A percentile compares a stretch with the other conserved stretches of the same genome.
These are phyloP conservation scores for Nasturtium officinale DNA, from an alignment of 345 rosid genomes.

Conservation along the genomic window DNA sequence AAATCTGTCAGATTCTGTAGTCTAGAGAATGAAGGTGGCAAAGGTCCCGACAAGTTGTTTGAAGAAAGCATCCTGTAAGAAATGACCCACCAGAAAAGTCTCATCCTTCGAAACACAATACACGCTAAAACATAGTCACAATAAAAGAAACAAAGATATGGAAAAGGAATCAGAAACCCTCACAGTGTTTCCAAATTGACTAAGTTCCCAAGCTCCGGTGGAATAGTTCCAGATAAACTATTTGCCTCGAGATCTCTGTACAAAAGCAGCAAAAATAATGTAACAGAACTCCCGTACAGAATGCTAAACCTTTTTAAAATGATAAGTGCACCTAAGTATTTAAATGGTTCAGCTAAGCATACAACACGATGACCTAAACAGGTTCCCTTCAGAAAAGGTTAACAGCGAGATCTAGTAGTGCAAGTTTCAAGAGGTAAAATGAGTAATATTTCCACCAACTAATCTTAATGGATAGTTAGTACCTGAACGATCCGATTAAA, in stretches of 20 bases:
- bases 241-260: slow-evolving; percentile 59
- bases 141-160: slow-evolving; percentile 4
- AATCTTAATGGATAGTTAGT: neutral
- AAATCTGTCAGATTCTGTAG: slow-evolving; percentile 55
- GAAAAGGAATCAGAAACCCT: slow-evolving; percentile 29
- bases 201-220: slow-evolving; percentile 60
- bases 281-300: slow-evolving; percentile 13
- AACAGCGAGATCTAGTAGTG: neutral
- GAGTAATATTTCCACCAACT: slow-evolving; percentile 1
- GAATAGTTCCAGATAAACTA: slow-evolving; percentile 56
- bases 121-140: slow-evolving; percentile 1
- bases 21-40: slow-evolving; percentile 48
- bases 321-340: slow-evolving; percentile 9
- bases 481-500: slow-evolving; percentile 3
- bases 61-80: slow-evolving; percentile 60
- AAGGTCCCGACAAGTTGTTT: slow-evolving; percentile 55
- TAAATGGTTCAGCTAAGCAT: slow-evolving; percentile 17
- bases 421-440: slow-evolving; percentile 8
- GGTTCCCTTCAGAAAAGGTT: neutral
- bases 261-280: slow-evolving; percentile 14
- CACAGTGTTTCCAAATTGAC: slow-evolving; percentile 50
- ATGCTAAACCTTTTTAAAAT: neutral
- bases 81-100: slow-evolving; percentile 8
- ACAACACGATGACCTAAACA: slow-evolving; percentile 1
- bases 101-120: slow-evolving; percentile 13